Conservation (phyloP, 306 rosid species). For the Pterocarpus macrocarpus region DNA sequence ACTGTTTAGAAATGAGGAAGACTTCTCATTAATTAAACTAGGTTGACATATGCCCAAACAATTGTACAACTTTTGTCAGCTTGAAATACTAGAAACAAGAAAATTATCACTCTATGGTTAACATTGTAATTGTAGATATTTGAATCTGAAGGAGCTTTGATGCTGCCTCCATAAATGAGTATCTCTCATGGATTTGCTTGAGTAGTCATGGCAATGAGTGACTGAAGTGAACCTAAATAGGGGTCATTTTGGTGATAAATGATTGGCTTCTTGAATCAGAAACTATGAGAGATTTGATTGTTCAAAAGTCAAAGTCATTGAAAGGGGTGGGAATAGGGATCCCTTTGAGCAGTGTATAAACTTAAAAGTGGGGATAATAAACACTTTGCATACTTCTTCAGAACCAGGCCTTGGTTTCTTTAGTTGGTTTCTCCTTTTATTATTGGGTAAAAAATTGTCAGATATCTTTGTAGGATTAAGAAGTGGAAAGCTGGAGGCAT, state of each 20-base stretch:
- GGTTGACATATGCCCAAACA: background rate
- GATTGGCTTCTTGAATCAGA: slow-evolving; percentile 1
- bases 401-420: background rate
- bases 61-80: background rate
- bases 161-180: background rate
- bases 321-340: background rate
- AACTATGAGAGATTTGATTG: slow-evolving; percentile 5
- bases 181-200: background rate
- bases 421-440: background rate
- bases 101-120: background rate
- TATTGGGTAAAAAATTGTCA: background rate
- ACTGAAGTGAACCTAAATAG: slow-evolving; percentile 2
- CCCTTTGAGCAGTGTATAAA: background rate
- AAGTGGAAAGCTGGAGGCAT: background rate
- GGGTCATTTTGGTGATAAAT: background rate
- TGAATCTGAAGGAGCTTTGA: slow-evolving; percentile 5
- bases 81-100: background rate
- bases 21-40: background rate
- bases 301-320: slow-evolving; percentile 9
- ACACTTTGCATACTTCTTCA: background rate
- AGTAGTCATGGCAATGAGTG: background rate
- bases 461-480: background rate
- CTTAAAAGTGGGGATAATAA: slow-evolving; percentile 13
- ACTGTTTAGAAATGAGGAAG: background rate
- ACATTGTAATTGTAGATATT: background rate